Conservation (phyloP, 2,329 filamentous ascomycete species). For the Botrytis hyacinthi region DNA sequence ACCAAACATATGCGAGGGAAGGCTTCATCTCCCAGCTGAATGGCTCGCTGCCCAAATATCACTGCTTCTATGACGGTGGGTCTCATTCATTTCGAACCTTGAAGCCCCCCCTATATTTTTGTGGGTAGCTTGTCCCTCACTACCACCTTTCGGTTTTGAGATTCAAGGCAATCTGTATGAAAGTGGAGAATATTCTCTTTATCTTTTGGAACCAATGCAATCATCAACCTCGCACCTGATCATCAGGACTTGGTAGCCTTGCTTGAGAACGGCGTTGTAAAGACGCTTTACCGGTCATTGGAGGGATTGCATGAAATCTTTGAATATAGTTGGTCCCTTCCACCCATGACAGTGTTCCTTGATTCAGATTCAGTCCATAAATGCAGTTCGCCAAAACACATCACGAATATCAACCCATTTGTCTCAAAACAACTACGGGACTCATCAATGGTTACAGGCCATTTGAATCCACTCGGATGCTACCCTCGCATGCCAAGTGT, state of each 20-base stretch:
- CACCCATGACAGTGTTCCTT: constrained; percentile 9
- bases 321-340: constrained; percentile 3
- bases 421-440: constrained; percentile 10
- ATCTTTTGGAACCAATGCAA: constrained; percentile 8
- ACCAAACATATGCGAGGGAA: not conserved
- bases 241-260: constrained; percentile 17
- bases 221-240: constrained; percentile 6
- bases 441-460: constrained; percentile 5
- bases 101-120: constrained; percentile 6
- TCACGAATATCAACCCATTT: constrained; percentile 12
- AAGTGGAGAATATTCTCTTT: constrained; percentile 7
- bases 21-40: not conserved
- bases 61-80: not conserved
- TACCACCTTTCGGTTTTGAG: not conserved
- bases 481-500: not conserved
- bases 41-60: constrained; percentile 5
- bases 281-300: constrained; percentile 10
- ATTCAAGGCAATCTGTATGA: not conserved
- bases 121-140: constrained; percentile 2
- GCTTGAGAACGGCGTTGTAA: constrained; percentile 18
- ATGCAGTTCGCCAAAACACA: constrained; percentile 5
- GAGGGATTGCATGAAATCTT: constrained; percentile 3
- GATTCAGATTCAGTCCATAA: constrained; percentile 1
- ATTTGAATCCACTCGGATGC: not conserved
- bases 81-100: constrained; percentile 7